phyloP scores from a whole-genome alignment of 2,329 filamentous ascomycete species.

The Penicillium sp. region DNA sequence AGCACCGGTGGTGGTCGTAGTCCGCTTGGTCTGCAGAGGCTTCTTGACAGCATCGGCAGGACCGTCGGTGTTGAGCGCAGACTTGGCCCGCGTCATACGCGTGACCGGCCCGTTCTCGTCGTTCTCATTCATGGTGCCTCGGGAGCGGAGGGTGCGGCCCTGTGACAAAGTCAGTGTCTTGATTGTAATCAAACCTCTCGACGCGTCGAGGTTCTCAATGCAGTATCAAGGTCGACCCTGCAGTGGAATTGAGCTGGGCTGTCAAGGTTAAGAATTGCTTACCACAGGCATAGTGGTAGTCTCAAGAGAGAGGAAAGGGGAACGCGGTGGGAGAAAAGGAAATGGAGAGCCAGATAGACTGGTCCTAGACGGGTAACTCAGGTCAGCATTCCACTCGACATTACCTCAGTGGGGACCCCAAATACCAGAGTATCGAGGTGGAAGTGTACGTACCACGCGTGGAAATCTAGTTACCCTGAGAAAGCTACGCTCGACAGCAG shows the following conservation, averaged over 20 bases:
- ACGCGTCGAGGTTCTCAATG: slow-evolving; percentile 25
- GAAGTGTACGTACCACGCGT: slow-evolving; percentile 42
- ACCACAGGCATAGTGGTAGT: slow-evolving; percentile 58
- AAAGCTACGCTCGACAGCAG: slow-evolving; percentile 25
- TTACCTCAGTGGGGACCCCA: slow-evolving; percentile 34
- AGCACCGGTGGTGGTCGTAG: slow-evolving; percentile 52
- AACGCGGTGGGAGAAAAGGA: slow-evolving; percentile 25
- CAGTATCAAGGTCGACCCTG: background rate
- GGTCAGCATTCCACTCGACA: slow-evolving; percentile 41
- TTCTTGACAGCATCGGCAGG: slow-evolving; percentile 65
- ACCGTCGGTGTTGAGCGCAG: slow-evolving; percentile 58
- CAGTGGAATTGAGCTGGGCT: background rate
- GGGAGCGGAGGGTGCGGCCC: slow-evolving; percentile 72
- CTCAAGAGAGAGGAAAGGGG: slow-evolving; percentile 29
- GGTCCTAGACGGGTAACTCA: slow-evolving; percentile 29
- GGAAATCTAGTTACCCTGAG: slow-evolving; percentile 33
- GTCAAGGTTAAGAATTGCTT: slow-evolving; percentile 38
- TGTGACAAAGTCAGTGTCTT: slow-evolving; percentile 34
- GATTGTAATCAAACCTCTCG: background rate
- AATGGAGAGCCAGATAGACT: slow-evolving; percentile 31
- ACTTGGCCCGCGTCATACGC: slow-evolving; percentile 90
- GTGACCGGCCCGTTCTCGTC: slow-evolving; percentile 83
- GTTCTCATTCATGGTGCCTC: slow-evolving; percentile 85
- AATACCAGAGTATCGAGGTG: slow-evolving; percentile 35
- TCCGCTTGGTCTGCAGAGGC: slow-evolving; percentile 71